phyloP scores from a whole-genome alignment of 2,329 filamentous ascomycete species.

The Cladosporium sp. region DNA sequence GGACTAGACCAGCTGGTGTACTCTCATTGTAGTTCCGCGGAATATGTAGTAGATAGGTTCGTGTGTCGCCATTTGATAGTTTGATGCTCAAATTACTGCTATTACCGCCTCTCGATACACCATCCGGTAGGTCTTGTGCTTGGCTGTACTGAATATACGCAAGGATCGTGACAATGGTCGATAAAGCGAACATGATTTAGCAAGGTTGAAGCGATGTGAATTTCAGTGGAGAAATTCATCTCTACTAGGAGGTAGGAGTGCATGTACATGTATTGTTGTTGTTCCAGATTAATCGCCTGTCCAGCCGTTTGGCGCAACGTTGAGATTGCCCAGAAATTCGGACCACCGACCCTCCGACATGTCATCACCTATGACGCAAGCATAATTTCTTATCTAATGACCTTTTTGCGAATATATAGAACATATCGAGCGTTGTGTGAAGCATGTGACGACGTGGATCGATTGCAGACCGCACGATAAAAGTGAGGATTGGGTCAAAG shows the following conservation, averaged over 20 bases:
- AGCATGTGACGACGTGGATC: too few relatives aligned
- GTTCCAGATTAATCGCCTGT: background rate
- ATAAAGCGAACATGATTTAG: background rate
- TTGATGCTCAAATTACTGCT: conserved; percentile 1
- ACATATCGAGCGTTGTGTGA: too few relatives aligned
- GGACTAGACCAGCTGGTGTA: conserved; percentile 34
- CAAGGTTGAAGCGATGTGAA: too few relatives aligned
- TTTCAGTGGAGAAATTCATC: too few relatives aligned
- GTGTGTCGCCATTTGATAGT: conserved; percentile 1
- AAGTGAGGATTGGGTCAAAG: too few relatives aligned
- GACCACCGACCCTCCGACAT: background rate
- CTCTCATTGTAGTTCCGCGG: conserved; percentile 34
- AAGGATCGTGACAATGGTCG: background rate
- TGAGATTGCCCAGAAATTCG: background rate
- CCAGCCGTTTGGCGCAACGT: background rate
- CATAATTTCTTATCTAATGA: background rate
- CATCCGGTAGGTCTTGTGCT: background rate
- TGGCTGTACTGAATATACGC: background rate
- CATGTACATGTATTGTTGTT: too few relatives aligned
- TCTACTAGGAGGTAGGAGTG: too few relatives aligned
- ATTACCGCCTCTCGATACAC: conserved; percentile 3
- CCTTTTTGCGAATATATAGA: background rate
- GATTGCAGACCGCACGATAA: too few relatives aligned
- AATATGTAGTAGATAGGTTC: conserved; percentile 27
- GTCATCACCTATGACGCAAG: background rate